phyloP scores from a whole-genome alignment of 2,329 filamentous ascomycete genomes.

The Leptographium flavum region DNA sequence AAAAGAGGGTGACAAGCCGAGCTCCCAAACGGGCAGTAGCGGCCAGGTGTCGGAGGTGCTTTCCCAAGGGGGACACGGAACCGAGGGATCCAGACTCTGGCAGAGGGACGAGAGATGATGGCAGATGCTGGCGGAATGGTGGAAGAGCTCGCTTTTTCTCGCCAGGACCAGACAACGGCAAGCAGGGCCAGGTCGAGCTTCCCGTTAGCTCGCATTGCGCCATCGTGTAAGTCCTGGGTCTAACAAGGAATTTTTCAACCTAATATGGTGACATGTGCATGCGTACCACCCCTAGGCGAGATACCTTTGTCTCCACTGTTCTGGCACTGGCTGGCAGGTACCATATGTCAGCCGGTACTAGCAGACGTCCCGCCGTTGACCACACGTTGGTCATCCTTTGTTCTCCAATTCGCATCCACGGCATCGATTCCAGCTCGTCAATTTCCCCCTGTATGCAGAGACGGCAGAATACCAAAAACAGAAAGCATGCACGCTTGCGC shows the following conservation, averaged over 20 bases:
- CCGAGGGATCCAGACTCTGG: not conserved
- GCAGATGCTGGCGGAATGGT: slow-evolving; percentile 10
- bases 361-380: no score
- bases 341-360: no score
- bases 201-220: slow-evolving; percentile 12
- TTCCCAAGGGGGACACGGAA: not conserved
- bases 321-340: no score
- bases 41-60: no score
- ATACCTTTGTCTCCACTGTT: no score
- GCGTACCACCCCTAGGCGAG: not conserved
- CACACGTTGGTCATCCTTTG: no score
- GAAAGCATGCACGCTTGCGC: no score
- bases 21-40: no score
- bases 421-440: no score
- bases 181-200: not conserved
- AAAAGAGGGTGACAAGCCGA: not conserved
- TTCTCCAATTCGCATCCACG: no score
- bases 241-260: not conserved
- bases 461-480: no score
- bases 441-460: no score
- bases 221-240: slow-evolving; percentile 7
- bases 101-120: slow-evolving; percentile 4
- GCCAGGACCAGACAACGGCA: not conserved
- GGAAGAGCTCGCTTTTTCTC: slow-evolving; percentile 4
- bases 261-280: not conserved